phyloP scores from a whole-genome alignment of 176 grass and related monocot species.

The Paspalum notatum region DNA sequence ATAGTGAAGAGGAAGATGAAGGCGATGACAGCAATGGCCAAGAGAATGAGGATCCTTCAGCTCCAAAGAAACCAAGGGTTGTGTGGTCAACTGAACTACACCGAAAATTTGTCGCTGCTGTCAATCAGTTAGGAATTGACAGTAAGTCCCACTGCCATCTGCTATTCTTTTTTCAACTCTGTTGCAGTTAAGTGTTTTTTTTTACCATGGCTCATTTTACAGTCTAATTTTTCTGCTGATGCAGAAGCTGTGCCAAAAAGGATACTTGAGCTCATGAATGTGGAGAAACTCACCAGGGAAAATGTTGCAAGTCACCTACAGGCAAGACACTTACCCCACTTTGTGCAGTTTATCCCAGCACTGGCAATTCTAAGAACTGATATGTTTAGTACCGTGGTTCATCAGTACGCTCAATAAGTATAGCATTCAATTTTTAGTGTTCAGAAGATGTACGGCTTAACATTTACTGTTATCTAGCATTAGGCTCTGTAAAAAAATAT shows the following conservation, averaged over 20 bases:
- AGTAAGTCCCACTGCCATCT: conserved; percentile 53
- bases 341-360: not conserved
- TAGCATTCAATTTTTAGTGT: not conserved
- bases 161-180: not conserved
- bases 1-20: conserved; percentile 75
- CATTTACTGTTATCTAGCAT: not conserved
- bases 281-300: conserved; percentile 96
- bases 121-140: conserved; percentile 93
- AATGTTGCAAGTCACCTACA: conserved; percentile 98
- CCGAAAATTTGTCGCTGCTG: conserved; percentile 87
- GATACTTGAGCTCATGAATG: conserved; percentile 98
- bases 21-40: conserved; percentile 60
- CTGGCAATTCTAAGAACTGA: not conserved
- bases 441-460: not conserved
- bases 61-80: conserved; percentile 89
- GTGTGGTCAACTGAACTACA: conserved; percentile 96
- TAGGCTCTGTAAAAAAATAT: conserved; percentile 21
- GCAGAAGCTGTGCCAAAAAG: conserved; percentile 96
- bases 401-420: conserved; percentile 14
- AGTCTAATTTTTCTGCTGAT: conserved; percentile 27
- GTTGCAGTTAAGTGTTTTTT: not conserved
- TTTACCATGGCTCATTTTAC: conserved; percentile 18
- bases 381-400: not conserved
- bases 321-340: conserved; percentile 44
- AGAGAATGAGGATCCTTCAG: conserved; percentile 74